A percentile compares a stretch with the other conserved stretches of the same genome.
Evolutionary conservation across 345 rosid genomes (phyloP).

Genomic region (Psidium friedrichsthalianum): DNA sequence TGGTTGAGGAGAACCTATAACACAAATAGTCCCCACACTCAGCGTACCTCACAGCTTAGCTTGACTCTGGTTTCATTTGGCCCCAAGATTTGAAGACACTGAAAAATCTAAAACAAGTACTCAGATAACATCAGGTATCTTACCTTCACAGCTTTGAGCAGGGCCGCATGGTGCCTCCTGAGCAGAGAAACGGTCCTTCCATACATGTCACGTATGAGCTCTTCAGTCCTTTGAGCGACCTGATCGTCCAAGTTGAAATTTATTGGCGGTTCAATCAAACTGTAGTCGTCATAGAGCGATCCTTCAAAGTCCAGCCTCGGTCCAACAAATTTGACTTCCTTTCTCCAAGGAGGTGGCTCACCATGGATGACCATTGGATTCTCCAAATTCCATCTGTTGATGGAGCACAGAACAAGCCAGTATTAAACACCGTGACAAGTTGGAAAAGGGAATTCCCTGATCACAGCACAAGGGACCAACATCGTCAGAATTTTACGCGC

Average conservation of each 20-base stretch:
- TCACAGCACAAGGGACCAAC: conserved; percentile 18
- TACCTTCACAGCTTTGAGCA: conserved; percentile 82
- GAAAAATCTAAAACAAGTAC: background rate
- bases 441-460: background rate
- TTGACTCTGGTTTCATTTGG: background rate
- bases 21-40: background rate
- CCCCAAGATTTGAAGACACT: background rate
- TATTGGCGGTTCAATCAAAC: conserved; percentile 59
- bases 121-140: background rate
- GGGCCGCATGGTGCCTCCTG: conserved; percentile 60
- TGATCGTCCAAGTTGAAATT: conserved; percentile 86
- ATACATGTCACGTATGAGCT: conserved; percentile 50
- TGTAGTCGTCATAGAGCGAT: conserved; percentile 72
- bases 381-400: conserved; percentile 88
- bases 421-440: background rate
- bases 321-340: conserved; percentile 62
- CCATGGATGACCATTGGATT: conserved; percentile 89
- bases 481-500: conserved; percentile 85
- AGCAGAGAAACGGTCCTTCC: conserved; percentile 57
- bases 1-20: conserved; percentile 57
- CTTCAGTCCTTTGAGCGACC: conserved; percentile 62
- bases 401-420: background rate
- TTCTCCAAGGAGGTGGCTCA: conserved; percentile 88
- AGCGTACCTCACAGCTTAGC: background rate
- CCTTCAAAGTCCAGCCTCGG: conserved; percentile 93